These are phyloP conservation scores for Elsinoe australis DNA, from an alignment of 2,329 filamentous ascomycete species.

Conservation along the genomic window DNA sequence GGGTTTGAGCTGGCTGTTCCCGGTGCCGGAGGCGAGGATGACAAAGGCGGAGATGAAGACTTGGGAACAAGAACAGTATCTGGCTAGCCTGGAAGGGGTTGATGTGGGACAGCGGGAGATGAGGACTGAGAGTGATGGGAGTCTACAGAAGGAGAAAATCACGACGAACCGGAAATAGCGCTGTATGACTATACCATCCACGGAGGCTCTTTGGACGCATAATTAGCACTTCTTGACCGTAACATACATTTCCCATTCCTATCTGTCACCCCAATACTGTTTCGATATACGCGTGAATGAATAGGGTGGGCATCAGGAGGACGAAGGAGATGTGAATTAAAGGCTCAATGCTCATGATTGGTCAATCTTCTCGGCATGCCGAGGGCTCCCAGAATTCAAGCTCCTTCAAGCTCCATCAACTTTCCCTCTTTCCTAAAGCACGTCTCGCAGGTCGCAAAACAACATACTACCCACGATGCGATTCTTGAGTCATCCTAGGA, in stretches of 20 bases:
- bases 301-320: too few species aligned
- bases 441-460: not conserved
- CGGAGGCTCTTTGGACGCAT: too few species aligned
- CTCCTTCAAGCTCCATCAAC: not conserved
- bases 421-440: not conserved
- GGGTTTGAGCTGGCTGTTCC: slow-evolving; percentile 26
- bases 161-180: too few species aligned
- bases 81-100: not conserved
- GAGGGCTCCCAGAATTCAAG: too few species aligned
- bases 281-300: too few species aligned
- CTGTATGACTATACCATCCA: too few species aligned
- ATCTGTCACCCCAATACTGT: too few species aligned
- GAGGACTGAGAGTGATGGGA: not conserved
- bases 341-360: too few species aligned
- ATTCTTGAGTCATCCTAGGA: not conserved
- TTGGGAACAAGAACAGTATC: not conserved
- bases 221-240: too few species aligned
- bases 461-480: not conserved
- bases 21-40: not conserved
- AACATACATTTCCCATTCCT: too few species aligned
- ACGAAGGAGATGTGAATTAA: too few species aligned
- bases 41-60: not conserved
- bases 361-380: too few species aligned
- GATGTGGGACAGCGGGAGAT: not conserved
- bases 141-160: not conserved